phyloP scores from a whole-genome alignment of 2,329 filamentous ascomycete species.

The Ambrosiella beaveri region DNA sequence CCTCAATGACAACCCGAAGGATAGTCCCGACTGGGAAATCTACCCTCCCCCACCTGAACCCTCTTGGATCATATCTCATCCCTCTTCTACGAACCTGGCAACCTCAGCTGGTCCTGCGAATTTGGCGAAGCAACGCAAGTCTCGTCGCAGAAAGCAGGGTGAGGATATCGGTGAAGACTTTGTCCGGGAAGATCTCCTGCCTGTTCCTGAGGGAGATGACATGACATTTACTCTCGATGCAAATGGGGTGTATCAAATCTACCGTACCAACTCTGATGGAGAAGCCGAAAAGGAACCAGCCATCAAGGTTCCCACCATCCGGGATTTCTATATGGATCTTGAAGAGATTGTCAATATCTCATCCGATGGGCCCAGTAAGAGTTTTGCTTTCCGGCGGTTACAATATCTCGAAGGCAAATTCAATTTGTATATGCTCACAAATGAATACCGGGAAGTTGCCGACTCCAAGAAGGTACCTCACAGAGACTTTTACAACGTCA shows the following conservation, averaged over 20 bases:
- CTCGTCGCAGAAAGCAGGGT: constrained; percentile 52
- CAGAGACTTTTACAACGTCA: constrained; percentile 96
- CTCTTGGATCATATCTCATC: constrained; percentile 47
- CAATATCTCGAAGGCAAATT: constrained; percentile 96
- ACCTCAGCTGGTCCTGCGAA: constrained; percentile 12
- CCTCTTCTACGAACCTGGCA: constrained; percentile 9
- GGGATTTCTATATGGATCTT: constrained; percentile 91
- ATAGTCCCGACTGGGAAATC: constrained; percentile 66
- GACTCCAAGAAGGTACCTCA: constrained; percentile 97
- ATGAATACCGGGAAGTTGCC: constrained; percentile 94
- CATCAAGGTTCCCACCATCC: constrained; percentile 72
- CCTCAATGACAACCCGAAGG: constrained; percentile 71
- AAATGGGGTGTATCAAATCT: constrained; percentile 84
- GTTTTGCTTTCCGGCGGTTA: constrained; percentile 83
- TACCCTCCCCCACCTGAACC: constrained; percentile 87
- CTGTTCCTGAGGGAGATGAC: constrained; percentile 51
- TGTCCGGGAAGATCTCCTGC: constrained; percentile 57
- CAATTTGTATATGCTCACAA: constrained; percentile 80
- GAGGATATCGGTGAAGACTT: constrained; percentile 89
- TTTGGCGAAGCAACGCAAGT: constrained; percentile 17
- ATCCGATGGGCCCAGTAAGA: constrained; percentile 89
- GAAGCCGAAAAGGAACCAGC: constrained; percentile 45
- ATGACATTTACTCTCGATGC: constrained; percentile 67
- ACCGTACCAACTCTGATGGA: constrained; percentile 44
- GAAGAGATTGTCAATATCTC: constrained; percentile 77